Percentiles rank a stretch among this genome's conserved stretches.
Evolutionary conservation across 805 yeast species (phyloP).

Genomic region (Alloascoidea hylecoeti): DNA sequence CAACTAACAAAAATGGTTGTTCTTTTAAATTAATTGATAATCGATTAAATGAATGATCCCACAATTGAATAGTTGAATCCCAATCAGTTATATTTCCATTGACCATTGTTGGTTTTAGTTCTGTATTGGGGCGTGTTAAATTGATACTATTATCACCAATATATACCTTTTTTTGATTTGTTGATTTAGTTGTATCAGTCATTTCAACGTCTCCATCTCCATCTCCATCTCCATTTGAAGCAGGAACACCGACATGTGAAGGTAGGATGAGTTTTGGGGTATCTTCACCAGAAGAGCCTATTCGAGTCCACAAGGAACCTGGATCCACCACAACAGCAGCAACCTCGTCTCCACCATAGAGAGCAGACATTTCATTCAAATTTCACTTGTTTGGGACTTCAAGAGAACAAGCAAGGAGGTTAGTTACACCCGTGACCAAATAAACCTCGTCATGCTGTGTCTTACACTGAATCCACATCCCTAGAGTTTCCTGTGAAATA

Average conservation of each 20-base stretch:
- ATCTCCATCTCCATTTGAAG: background rate
- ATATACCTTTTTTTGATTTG: conserved; percentile 2
- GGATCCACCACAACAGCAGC: conserved; percentile 87
- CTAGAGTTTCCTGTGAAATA: too few species aligned
- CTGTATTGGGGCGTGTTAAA: conserved; percentile 9
- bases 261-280: conserved; percentile 67
- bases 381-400: too few species aligned
- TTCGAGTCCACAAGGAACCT: conserved; percentile 71
- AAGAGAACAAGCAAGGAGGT: too few species aligned
- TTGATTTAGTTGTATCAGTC: conserved; percentile 2
- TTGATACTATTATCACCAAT: conserved; percentile 10
- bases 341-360: conserved; percentile 49
- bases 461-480: too few species aligned
- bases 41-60: conserved; percentile 41
- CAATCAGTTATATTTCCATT: conserved; percentile 38
- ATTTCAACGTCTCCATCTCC: conserved; percentile 2
- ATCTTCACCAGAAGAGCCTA: conserved; percentile 91
- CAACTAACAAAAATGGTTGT: conserved; percentile 72
- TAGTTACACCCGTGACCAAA: too few species aligned
- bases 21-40: conserved; percentile 41
- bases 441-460: too few species aligned
- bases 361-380: too few species aligned
- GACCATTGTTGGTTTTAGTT: conserved; percentile 9
- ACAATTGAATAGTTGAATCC: conserved; percentile 75
- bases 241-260: conserved; percentile 24